Evolutionary conservation across 1,284 basidiomycete species (phyloP).

Genomic region (Gymnopus androsaceus): DNA sequence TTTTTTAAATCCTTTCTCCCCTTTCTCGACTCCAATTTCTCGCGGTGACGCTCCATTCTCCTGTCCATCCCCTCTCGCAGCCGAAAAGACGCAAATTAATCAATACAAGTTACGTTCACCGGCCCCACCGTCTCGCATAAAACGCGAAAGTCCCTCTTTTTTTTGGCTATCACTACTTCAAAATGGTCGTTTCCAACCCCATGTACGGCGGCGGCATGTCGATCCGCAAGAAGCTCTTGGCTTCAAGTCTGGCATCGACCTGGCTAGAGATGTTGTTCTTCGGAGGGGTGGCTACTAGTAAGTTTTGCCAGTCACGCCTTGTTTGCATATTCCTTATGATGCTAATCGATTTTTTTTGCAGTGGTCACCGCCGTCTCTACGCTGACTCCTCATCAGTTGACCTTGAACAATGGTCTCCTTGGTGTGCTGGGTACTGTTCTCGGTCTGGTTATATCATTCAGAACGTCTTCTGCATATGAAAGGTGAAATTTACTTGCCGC

Average conservation of each 20-base stretch:
- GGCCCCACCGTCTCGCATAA: no score
- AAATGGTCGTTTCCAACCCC: constrained; percentile 48
- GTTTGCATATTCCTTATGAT: not conserved
- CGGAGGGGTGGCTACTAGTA: constrained; percentile 54
- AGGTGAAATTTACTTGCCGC: constrained; percentile 46
- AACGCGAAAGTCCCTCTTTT: no score
- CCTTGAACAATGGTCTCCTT: constrained; percentile 48
- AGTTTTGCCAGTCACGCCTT: constrained; percentile 26
- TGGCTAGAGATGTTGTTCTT: constrained; percentile 65
- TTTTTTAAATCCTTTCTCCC: no score
- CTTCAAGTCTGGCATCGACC: constrained; percentile 61
- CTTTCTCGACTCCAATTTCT: no score
- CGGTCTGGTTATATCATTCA: constrained; percentile 69
- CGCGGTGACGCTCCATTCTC: no score
- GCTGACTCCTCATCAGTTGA: constrained; percentile 43
- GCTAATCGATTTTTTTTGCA: constrained; percentile 26
- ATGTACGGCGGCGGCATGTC: constrained; percentile 47
- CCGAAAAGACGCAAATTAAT: no score
- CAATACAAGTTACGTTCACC: no score
- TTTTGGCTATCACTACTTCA: constrained; percentile 7
- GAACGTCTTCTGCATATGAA: constrained; percentile 70
- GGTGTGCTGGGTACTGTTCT: constrained; percentile 70
- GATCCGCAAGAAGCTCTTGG: constrained; percentile 51
- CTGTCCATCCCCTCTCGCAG: no score
- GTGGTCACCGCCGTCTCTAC: constrained; percentile 56